A percentile compares a stretch with the other conserved stretches of the same genome.
Evolutionary conservation across 495 filamentous ascomycete genomes (phyloP).

Genomic region (Aspergillus steynii): DNA sequence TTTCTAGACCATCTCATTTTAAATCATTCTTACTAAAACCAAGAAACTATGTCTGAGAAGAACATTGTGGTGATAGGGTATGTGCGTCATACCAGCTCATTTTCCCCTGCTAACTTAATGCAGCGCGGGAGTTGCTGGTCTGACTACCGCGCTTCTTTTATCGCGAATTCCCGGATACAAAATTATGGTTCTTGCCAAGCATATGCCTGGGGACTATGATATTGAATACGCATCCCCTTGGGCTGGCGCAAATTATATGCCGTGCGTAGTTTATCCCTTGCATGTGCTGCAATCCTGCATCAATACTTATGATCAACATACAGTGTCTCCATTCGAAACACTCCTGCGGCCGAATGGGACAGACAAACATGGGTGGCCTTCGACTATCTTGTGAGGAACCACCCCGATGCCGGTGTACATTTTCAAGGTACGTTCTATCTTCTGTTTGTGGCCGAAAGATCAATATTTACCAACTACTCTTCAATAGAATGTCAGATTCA

Average conservation of each 20-base stretch:
- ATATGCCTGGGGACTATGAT: slow-evolving; percentile 84
- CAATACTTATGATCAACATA: not conserved
- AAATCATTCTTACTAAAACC: too few species aligned
- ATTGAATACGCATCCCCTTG: slow-evolving; percentile 89
- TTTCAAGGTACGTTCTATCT: slow-evolving; percentile 61
- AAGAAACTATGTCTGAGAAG: not conserved
- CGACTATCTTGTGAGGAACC: slow-evolving; percentile 56
- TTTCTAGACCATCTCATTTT: too few species aligned
- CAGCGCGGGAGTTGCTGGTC: slow-evolving; percentile 81
- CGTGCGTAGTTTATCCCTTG: slow-evolving; percentile 44
- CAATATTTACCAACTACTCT: too few species aligned
- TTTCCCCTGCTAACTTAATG: not conserved
- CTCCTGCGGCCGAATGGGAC: slow-evolving; percentile 47
- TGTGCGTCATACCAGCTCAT: not conserved
- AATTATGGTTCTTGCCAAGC: slow-evolving; percentile 73
- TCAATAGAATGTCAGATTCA: slow-evolving; percentile 34
- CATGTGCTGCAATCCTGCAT: not conserved
- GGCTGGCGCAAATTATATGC: slow-evolving; percentile 86
- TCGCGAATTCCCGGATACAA: slow-evolving; percentile 58
- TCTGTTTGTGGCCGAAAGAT: too few species aligned
- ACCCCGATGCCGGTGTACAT: slow-evolving; percentile 82
- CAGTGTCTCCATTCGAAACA: not conserved
- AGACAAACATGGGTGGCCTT: slow-evolving; percentile 60
- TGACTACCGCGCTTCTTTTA: slow-evolving; percentile 80
- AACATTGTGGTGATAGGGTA: slow-evolving; percentile 11